Conservation (phyloP, 1,139 yeast genomes). For the Kodamaea sp. region DNA sequence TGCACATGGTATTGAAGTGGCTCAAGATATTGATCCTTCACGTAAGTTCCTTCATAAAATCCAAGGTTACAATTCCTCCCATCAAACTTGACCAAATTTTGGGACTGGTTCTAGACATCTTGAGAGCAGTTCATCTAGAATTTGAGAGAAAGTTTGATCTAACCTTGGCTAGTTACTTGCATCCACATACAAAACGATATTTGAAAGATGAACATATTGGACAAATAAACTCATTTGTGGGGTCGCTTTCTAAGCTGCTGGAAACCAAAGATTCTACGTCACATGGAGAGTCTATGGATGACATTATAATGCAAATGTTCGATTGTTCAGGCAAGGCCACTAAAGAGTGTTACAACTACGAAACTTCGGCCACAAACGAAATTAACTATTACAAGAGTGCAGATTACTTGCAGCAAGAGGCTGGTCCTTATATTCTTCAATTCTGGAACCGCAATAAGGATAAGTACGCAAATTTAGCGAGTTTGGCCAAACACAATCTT, state of each 20-base stretch:
- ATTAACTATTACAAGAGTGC: conserved; percentile 10
- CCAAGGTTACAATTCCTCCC: conserved; percentile 1
- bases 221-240: conserved; percentile 4
- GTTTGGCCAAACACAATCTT: conserved; percentile 17
- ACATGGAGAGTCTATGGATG: conserved; percentile 20
- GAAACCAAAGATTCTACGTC: conserved; percentile 1
- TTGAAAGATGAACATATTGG: conserved; percentile 22
- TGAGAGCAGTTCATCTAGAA: conserved; percentile 13
- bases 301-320: conserved; percentile 26
- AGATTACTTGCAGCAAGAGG: conserved; percentile 16
- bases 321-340: conserved; percentile 30
- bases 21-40: conserved; percentile 22
- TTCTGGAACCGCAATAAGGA: conserved; percentile 23
- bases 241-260: background rate
- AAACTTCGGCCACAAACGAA: conserved; percentile 21
- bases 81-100: conserved; percentile 8
- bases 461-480: conserved; percentile 19
- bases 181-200: conserved; percentile 28
- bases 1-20: conserved; percentile 25
- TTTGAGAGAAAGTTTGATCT: conserved; percentile 20
- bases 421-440: conserved; percentile 17
- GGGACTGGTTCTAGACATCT: conserved; percentile 5
- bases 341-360: conserved; percentile 27
- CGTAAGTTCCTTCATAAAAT: conserved; percentile 12
- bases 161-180: conserved; percentile 24